These are phyloP conservation scores for Arachis stenosperma DNA, from an alignment of 306 rosid genomes.

Conservation along the genomic window DNA sequence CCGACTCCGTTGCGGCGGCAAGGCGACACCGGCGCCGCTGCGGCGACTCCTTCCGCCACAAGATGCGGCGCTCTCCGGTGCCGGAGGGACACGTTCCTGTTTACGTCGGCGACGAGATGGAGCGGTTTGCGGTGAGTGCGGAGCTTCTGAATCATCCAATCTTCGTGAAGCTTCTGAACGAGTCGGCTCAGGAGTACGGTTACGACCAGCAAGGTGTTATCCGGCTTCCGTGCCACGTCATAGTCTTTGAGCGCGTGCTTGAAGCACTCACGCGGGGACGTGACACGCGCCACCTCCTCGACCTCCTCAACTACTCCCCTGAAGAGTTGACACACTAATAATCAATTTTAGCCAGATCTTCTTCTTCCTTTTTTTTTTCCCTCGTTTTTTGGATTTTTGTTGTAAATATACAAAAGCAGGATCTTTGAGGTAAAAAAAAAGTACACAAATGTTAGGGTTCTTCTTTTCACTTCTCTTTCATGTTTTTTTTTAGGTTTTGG, in stretches of 20 bases:
- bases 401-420: conserved; percentile 58
- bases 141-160: conserved; percentile 85
- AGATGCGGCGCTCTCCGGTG: conserved; percentile 39
- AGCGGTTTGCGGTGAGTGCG: conserved; percentile 71
- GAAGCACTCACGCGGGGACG: conserved; percentile 68
- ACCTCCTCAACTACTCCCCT: conserved; percentile 50
- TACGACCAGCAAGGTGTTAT: conserved; percentile 89
- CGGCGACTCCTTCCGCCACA: conserved; percentile 42
- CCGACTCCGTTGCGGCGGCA: conserved; percentile 40
- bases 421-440: conserved; percentile 21
- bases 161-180: conserved; percentile 79
- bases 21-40: conserved; percentile 22
- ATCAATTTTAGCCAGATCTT: conserved; percentile 44
- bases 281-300: conserved; percentile 55
- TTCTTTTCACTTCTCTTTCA: conserved; percentile 3
- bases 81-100: conserved; percentile 90
- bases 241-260: conserved; percentile 81
- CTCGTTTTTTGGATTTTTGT: not conserved
- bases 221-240: conserved; percentile 78
- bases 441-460: conserved; percentile 34
- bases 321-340: not conserved
- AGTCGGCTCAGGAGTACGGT: conserved; percentile 91
- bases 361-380: not conserved
- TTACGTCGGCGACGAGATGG: conserved; percentile 96
- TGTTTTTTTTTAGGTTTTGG: not conserved